Percentiles rank a stretch among this genome's conserved stretches.
phyloP scores from a whole-genome alignment of 306 rosid species.

The Trichosanthes cucumerina region DNA sequence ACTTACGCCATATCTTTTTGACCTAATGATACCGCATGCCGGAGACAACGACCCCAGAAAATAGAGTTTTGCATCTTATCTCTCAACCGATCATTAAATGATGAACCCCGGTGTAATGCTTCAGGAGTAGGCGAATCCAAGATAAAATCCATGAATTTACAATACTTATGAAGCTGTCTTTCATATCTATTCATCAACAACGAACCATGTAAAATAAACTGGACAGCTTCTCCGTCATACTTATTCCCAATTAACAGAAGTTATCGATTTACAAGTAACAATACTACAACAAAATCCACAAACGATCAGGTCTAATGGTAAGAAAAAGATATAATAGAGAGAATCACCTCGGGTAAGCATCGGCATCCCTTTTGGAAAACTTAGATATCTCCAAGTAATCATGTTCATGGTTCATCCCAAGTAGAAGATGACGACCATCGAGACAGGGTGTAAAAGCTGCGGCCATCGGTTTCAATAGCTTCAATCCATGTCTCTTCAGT shows the following conservation, averaged over 20 bases:
- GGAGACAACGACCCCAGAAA: constrained; percentile 56
- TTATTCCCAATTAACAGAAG: neutral
- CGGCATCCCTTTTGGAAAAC: constrained; percentile 55
- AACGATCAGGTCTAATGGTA: neutral
- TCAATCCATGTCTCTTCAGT: constrained; percentile 60
- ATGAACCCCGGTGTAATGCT: constrained; percentile 29
- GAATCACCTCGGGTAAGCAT: constrained; percentile 47
- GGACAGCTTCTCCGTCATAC: neutral
- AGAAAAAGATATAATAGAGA: neutral
- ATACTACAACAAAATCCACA: neutral
- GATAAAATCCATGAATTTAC: constrained; percentile 58
- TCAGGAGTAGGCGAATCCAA: constrained; percentile 70
- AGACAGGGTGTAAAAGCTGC: constrained; percentile 71
- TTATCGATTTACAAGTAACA: neutral
- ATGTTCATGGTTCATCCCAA: constrained; percentile 39
- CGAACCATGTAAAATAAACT: neutral
- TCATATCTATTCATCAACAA: constrained; percentile 40
- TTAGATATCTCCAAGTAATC: constrained; percentile 61
- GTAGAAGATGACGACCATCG: constrained; percentile 63
- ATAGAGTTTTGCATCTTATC: constrained; percentile 46
- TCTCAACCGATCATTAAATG: constrained; percentile 40
- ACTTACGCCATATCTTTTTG: constrained; percentile 69
- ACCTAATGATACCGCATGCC: constrained; percentile 47
- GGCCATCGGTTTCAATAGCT: constrained; percentile 49
- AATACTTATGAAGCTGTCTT: constrained; percentile 53